These are phyloP conservation scores for Tolypocladium ovalisporum DNA, from an alignment of 2,329 filamentous ascomycete species.

Conservation along the genomic window DNA sequence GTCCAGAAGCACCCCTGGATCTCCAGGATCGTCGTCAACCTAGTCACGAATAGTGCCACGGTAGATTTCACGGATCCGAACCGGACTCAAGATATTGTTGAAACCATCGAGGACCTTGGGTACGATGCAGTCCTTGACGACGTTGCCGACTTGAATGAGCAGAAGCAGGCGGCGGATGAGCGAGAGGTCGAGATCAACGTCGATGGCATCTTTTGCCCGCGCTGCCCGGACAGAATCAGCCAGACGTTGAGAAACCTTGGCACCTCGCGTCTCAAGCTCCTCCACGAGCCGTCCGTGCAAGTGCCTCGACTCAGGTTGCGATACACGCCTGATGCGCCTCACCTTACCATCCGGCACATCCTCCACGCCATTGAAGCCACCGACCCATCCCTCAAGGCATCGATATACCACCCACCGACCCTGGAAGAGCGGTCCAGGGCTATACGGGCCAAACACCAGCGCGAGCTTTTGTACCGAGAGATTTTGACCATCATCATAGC, in stretches of 20 bases:
- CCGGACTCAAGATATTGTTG: conserved; percentile 21
- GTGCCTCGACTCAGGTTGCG: conserved; percentile 58
- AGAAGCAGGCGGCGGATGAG: conserved; percentile 24
- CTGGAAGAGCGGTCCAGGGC: conserved; percentile 70
- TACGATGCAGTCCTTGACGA: conserved; percentile 53
- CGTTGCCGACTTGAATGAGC: conserved; percentile 29
- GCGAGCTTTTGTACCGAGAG: conserved; percentile 57
- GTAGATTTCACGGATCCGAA: conserved; percentile 38
- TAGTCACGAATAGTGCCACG: conserved; percentile 56
- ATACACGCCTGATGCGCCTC: conserved; percentile 58
- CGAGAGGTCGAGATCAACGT: conserved; percentile 55
- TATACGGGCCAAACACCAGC: conserved; percentile 62
- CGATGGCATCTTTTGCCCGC: conserved; percentile 64
- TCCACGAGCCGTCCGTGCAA: conserved; percentile 43
- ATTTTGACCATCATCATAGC: conserved; percentile 57
- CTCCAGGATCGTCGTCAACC: conserved; percentile 46
- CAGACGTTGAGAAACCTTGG: conserved; percentile 43
- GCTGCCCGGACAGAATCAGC: conserved; percentile 52
- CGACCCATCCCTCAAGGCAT: conserved; percentile 55
- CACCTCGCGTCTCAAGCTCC: conserved; percentile 36
- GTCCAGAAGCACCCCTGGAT: conserved; percentile 48
- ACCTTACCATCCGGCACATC: conserved; percentile 66
- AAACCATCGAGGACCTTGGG: conserved; percentile 50
- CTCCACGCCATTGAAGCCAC: conserved; percentile 53
- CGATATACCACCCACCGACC: conserved; percentile 68